A percentile compares a stretch with the other conserved stretches of the same genome.
These are phyloP conservation scores for Digitaria exilis DNA, from an alignment of 202 grass and related monocot species.

Conservation along the genomic window DNA sequence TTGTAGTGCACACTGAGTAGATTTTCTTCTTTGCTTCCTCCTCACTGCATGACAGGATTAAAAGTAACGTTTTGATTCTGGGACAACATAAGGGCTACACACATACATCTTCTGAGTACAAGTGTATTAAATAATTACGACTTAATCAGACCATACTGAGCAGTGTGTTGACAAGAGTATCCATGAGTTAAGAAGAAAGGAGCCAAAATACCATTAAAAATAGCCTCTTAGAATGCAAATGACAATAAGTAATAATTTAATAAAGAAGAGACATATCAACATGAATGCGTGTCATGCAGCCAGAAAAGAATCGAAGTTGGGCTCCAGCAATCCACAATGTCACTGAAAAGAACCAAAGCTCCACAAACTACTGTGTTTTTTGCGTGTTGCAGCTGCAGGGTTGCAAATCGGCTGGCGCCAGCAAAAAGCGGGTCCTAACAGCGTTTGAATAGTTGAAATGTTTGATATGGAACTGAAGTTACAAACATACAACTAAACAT, in stretches of 20 bases:
- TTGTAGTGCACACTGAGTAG: conserved; percentile 91
- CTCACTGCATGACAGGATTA: conserved; percentile 54
- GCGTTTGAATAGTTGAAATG: background rate
- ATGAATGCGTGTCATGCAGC: background rate
- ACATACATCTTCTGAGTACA: background rate
- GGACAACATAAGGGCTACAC: background rate
- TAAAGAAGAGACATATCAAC: background rate
- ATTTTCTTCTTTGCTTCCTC: conserved; percentile 98
- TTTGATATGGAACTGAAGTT: background rate
- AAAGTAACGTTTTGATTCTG: conserved; percentile 11
- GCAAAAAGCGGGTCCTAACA: background rate
- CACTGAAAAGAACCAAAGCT: background rate
- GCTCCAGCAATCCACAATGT: background rate
- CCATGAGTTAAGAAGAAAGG: background rate
- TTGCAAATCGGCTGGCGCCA: background rate
- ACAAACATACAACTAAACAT: background rate
- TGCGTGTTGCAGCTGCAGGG: background rate
- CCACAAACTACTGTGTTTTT: background rate
- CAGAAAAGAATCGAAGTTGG: background rate
- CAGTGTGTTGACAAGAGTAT: background rate
- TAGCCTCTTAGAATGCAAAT: background rate
- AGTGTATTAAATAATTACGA: background rate
- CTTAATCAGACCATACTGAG: background rate
- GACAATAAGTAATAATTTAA: background rate
- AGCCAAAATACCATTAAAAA: background rate